A percentile compares a stretch with the other conserved stretches of the same genome.
Evolutionary conservation across 345 rosid genomes (phyloP).

Genomic region (Eucalyptus microcorys): DNA sequence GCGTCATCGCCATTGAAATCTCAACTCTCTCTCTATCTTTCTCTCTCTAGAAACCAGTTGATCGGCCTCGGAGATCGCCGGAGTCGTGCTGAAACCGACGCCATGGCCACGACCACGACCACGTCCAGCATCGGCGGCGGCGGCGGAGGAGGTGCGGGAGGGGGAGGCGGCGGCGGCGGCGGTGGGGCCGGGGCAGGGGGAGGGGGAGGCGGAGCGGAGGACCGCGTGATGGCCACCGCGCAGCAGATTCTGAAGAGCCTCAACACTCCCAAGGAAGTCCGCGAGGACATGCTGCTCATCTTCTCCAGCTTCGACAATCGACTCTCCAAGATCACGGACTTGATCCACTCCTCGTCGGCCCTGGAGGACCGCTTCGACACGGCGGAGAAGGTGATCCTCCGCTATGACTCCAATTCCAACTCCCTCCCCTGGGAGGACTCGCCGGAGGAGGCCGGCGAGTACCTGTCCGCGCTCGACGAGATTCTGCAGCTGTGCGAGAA

Average conservation of each 20-base stretch:
- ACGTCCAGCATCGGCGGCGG: conserved; percentile 17
- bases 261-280: conserved; percentile 79
- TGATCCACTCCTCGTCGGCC: conserved; percentile 26
- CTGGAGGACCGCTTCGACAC: conserved; percentile 37
- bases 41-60: neutral
- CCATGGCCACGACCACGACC: conserved; percentile 16
- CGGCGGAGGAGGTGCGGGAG: neutral
- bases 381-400: conserved; percentile 60
- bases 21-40: neutral
- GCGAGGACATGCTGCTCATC: conserved; percentile 91
- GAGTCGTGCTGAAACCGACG: neutral
- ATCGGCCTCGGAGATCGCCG: neutral
- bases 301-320: conserved; percentile 95
- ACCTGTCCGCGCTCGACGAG: conserved; percentile 67
- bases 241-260: conserved; percentile 96
- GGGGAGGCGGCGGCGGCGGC: neutral
- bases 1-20: neutral
- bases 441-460: conserved; percentile 56
- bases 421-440: conserved; percentile 58
- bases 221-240: conserved; percentile 94
- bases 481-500: conserved; percentile 43
- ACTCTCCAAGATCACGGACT: conserved; percentile 70
- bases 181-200: neutral
- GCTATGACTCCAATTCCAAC: conserved; percentile 36
- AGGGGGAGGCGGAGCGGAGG: conserved; percentile 22